A percentile compares a stretch with the other conserved stretches of the same genome.
Evolutionary conservation across 352 stramenopile genomes (phyloP).

Genomic region (Pythium monospermum): DNA sequence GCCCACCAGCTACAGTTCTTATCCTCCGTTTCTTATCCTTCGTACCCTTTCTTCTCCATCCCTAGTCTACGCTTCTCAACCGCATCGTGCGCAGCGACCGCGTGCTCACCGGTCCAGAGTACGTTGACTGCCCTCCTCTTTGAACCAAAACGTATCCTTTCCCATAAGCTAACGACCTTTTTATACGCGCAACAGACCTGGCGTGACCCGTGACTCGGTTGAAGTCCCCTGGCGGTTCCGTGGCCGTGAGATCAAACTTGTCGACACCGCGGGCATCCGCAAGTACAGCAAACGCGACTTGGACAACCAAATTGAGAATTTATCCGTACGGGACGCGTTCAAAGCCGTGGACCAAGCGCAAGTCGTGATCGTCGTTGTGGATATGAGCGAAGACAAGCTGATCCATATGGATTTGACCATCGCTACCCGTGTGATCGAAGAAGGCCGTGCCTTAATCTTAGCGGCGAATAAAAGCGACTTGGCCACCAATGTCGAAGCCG

Average conservation of each 20-base stretch:
- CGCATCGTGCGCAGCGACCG: constrained; percentile 75
- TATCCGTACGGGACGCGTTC: constrained; percentile 79
- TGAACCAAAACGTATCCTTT: too few relatives aligned
- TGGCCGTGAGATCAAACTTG: constrained; percentile 65
- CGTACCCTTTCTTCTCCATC: background rate
- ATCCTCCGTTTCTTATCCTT: background rate
- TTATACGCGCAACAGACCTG: constrained; percentile 39
- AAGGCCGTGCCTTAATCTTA: constrained; percentile 69
- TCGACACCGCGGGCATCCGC: constrained; percentile 79
- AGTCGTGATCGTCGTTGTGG: constrained; percentile 76
- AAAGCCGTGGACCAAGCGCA: constrained; percentile 75
- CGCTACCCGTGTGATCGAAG: constrained; percentile 72
- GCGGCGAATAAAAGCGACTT: constrained; percentile 80
- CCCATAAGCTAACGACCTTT: background rate
- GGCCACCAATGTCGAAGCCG: constrained; percentile 38
- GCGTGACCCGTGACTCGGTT: constrained; percentile 77
- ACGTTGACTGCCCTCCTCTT: too few relatives aligned
- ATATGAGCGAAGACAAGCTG: constrained; percentile 78
- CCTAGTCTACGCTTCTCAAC: constrained; percentile 72
- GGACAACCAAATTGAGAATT: constrained; percentile 79
- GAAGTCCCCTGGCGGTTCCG: constrained; percentile 78
- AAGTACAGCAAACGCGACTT: constrained; percentile 83
- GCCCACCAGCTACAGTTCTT: constrained; percentile 25
- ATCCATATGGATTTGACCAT: constrained; percentile 87
- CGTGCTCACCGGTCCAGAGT: constrained; percentile 79